These are phyloP conservation scores for Lignosus rhinocerotis DNA, from an alignment of 1,284 basidiomycete genomes.

Conservation along the genomic window DNA sequence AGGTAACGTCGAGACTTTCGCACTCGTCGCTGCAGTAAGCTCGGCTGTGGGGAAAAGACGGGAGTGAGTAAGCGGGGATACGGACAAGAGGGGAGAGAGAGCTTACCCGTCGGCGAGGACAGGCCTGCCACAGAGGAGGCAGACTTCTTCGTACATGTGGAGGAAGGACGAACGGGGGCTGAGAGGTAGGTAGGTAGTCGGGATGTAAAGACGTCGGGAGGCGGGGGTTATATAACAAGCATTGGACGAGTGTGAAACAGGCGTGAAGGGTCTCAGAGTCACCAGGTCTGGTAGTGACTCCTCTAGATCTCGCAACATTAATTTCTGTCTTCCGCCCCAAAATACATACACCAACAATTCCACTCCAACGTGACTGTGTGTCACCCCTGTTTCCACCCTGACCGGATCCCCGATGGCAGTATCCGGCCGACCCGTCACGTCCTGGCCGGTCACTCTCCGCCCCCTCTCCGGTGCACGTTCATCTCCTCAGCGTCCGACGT, in stretches of 20 bases:
- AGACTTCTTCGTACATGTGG: conserved; percentile 76
- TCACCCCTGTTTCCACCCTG: conserved; percentile 7
- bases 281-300: too few species aligned
- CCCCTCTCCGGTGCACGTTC: conserved; percentile 24
- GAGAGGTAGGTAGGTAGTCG: conserved; percentile 5
- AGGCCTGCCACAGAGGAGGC: conserved; percentile 66
- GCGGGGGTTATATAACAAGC: conserved; percentile 24
- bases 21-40: conserved; percentile 78
- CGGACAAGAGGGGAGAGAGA: conserved; percentile 16
- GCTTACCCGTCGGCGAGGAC: conserved; percentile 61
- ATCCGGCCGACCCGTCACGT: conserved; percentile 8
- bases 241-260: conserved; percentile 22
- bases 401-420: conserved; percentile 13
- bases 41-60: conserved; percentile 43
- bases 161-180: neutral
- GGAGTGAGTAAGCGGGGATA: conserved; percentile 20
- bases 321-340: conserved; percentile 7
- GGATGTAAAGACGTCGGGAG: conserved; percentile 5
- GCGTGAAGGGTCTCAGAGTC: conserved; percentile 10
- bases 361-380: conserved; percentile 16
- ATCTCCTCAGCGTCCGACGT: conserved; percentile 7
- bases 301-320: neutral
- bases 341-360: conserved; percentile 21
- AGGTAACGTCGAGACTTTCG: conserved; percentile 59
- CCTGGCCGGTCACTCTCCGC: conserved; percentile 4